A percentile compares a stretch with the other conserved stretches of the same genome.
phyloP scores from a whole-genome alignment of 148 eudicot species.

The Rhododendron williamsianum region DNA sequence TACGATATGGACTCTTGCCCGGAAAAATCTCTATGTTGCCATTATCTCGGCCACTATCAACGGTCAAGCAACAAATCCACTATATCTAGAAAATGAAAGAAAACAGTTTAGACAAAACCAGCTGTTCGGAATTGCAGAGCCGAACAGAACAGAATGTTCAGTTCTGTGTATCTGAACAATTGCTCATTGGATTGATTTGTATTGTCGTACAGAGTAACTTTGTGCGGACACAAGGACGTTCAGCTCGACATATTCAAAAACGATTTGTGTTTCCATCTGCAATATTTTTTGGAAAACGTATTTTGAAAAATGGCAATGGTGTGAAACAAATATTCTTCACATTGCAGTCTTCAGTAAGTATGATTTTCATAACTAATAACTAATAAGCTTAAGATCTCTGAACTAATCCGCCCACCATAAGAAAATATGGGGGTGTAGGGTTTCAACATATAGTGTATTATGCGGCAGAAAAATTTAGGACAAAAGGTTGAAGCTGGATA shows the following conservation, averaged over 20 bases:
- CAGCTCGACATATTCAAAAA: not conserved
- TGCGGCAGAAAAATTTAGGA: not conserved
- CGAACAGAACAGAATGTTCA: not conserved
- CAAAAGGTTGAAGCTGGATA: not conserved
- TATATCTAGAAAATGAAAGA: not conserved
- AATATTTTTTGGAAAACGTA: not conserved
- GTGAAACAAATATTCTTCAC: not conserved
- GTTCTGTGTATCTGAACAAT: not conserved
- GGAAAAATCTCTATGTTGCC: not conserved
- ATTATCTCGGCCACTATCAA: not conserved
- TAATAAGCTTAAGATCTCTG: not conserved
- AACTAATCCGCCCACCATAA: not conserved
- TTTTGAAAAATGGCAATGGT: not conserved
- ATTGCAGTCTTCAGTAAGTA: not conserved
- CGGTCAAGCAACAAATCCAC: not conserved
- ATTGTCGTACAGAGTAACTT: not conserved
- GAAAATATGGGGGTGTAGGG: not conserved
- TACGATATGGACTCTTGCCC: not conserved
- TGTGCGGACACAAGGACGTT: not conserved
- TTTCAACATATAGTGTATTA: not conserved
- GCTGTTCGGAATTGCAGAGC: not conserved
- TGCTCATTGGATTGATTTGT: not conserved
- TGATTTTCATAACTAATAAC: not conserved
- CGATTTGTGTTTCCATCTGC: not conserved
- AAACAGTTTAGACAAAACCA: not conserved